A percentile compares a stretch with the other conserved stretches of the same genome.
Conservation (phyloP, 202 grass and related monocot species). For the Brachypodium distachyon region DNA sequence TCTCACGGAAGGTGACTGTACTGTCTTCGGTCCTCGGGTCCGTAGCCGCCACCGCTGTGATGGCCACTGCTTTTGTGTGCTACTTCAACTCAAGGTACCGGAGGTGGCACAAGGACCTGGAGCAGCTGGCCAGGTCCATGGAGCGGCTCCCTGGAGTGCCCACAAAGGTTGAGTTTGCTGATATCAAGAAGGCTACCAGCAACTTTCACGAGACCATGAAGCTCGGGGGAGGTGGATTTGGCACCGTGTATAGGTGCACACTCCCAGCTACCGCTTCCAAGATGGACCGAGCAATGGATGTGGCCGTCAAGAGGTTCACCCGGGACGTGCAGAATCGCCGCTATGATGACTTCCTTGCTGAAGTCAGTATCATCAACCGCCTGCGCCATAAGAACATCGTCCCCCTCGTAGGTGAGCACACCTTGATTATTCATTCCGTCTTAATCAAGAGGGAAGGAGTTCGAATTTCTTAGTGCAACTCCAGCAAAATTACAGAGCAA, state of each 20-base stretch:
- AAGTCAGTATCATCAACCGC: neutral
- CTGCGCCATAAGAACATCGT: neutral
- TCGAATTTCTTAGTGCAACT: too few species aligned
- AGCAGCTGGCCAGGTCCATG: neutral
- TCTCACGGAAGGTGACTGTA: neutral
- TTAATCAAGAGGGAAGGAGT: too few species aligned
- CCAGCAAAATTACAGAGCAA: too few species aligned
- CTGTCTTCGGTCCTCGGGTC: neutral
- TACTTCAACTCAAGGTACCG: neutral
- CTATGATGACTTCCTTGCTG: neutral
- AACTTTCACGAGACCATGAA: neutral
- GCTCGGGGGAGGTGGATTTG: neutral
- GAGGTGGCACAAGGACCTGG: neutral
- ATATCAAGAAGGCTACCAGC: neutral
- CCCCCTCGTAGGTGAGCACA: neutral
- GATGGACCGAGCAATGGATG: neutral
- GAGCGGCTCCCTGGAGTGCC: neutral
- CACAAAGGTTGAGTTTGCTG: neutral
- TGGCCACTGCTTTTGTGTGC: neutral
- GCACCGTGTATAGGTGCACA: neutral
- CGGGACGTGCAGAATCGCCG: neutral
- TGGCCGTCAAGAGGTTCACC: neutral
- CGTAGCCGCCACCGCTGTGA: neutral
- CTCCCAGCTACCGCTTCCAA: neutral
- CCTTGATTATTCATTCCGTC: too few species aligned